Evolutionary conservation across 2,329 filamentous ascomycete species (phyloP), one percentile per base, ranked within the genome.

Genomic region (Colletotrichum spinosum): DNA sequence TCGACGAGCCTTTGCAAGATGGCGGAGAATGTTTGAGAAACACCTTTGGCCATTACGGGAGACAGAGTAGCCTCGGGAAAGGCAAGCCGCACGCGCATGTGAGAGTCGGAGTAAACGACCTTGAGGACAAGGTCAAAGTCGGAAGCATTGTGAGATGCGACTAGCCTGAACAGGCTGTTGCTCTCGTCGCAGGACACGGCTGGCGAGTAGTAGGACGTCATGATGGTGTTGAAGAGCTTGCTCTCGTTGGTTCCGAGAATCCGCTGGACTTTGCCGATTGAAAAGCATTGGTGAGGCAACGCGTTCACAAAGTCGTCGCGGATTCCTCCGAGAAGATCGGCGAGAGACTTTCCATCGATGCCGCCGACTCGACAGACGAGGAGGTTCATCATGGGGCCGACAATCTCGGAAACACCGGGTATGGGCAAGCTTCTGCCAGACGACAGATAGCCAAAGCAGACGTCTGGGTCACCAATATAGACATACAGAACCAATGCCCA

Each of bases 211-310:
- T 59, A 65, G 3, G 56, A 63, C 0, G 67, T 62, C 15, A 69
- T 48, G 10, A 68, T 66, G 12, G 60, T 69, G 58, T 68, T 69
- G 65, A 69, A 69, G 0, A 69, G 55, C 34, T 51, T 60, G 9
- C 37, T 52, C 2, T 60, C 52, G 6, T 55, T 58, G 8, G 45
- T 46, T 0, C 54, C 60, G 7, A 62, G 38, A 3, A 65, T 56
- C 1, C 61, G 48, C 33, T 68, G 67, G 10, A 68, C 58, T 9
- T 61, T 65, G 25, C 54, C 51, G 13, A 69, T 53, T 8, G 67
- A 65, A 13, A 52, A 65, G 51, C 53, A 59, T 37, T 69, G 65
- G 11, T 63, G 59, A 2, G 55, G 56, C 1, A 69, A n/a, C 1
- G 60, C 56, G 25, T 52, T 51, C 7, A 69, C 37, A n/a, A 68